Evolutionary conservation across 148 eudicot species (phyloP).

Genomic region (Silene conica): DNA sequence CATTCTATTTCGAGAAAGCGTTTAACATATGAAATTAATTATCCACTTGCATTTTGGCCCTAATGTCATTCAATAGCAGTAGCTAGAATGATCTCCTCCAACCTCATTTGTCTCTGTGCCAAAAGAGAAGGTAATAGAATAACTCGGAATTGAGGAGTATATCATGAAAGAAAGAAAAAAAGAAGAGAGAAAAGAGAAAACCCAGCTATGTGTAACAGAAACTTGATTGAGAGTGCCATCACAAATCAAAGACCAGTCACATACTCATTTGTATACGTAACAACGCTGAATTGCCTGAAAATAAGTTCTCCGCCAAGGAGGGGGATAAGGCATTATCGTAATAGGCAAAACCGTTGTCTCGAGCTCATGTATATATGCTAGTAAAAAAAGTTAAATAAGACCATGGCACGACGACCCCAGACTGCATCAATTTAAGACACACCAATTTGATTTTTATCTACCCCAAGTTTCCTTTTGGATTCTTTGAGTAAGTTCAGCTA

Average conservation of each 20-base stretch:
- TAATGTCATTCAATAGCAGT: too few species aligned
- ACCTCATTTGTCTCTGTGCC: neutral
- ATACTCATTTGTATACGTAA: neutral
- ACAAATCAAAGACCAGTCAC: slow-evolving; percentile 2
- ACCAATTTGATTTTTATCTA: neutral
- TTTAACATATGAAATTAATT: too few species aligned
- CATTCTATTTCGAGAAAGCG: too few species aligned
- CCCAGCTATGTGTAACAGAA: neutral
- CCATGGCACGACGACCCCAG: neutral
- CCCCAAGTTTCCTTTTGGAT: too few species aligned
- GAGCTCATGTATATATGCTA: neutral
- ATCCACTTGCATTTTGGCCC: too few species aligned
- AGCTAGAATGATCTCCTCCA: too few species aligned
- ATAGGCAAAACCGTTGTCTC: neutral
- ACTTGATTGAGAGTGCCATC: neutral
- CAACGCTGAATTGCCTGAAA: neutral
- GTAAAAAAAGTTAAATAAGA: neutral
- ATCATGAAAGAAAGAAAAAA: too few species aligned
- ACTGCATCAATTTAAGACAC: neutral
- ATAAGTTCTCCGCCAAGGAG: neutral
- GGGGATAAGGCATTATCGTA: neutral
- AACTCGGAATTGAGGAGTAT: neutral
- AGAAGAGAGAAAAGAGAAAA: too few species aligned
- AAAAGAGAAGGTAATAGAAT: neutral
- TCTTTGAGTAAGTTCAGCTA: too few species aligned